Evolutionary conservation across 1,139 yeast genomes (phyloP).

Genomic region (Lodderomyces beijingensis): DNA sequence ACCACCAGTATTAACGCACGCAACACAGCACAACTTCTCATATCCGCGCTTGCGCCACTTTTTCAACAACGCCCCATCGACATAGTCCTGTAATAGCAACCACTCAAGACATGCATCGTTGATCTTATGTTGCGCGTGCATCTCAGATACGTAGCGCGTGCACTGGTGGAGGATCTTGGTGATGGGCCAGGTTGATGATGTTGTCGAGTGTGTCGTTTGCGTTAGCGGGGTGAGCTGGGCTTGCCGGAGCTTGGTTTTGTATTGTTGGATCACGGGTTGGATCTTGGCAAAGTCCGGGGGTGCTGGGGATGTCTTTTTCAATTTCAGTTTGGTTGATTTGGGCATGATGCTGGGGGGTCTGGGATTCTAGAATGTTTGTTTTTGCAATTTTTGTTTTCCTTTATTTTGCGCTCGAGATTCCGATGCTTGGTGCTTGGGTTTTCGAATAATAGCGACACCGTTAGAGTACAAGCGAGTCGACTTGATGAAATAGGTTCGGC

Average conservation of each 20-base stretch:
- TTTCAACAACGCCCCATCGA: constrained; percentile 70
- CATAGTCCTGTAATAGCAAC: constrained; percentile 64
- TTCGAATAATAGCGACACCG: too few relatives aligned
- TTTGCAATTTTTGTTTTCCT: too few relatives aligned
- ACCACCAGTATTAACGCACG: constrained; percentile 50
- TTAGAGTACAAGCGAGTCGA: too few relatives aligned
- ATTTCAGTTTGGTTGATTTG: constrained; percentile 28
- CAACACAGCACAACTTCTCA: constrained; percentile 79
- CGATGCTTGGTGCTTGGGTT: too few relatives aligned
- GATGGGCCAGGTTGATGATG: constrained; percentile 66
- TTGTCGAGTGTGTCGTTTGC: constrained; percentile 29
- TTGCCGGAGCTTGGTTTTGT: constrained; percentile 55
- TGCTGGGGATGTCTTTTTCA: constrained; percentile 44
- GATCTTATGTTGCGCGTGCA: constrained; percentile 68
- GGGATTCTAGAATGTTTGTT: too few relatives aligned
- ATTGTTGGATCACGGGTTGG: constrained; percentile 65
- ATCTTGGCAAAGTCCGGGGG: constrained; percentile 77
- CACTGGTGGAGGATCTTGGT: constrained; percentile 68
- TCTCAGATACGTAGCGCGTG: constrained; percentile 69
- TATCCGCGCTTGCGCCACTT: constrained; percentile 93
- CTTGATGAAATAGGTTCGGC: too few relatives aligned
- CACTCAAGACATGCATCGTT: constrained; percentile 70
- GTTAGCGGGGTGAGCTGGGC: constrained; percentile 36
- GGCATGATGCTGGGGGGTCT: too few relatives aligned
- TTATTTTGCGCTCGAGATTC: too few relatives aligned